Base-by-base conservation (phyloP, 192 early-diverging fungal genomes). In the Podila minutissima region DNA sequence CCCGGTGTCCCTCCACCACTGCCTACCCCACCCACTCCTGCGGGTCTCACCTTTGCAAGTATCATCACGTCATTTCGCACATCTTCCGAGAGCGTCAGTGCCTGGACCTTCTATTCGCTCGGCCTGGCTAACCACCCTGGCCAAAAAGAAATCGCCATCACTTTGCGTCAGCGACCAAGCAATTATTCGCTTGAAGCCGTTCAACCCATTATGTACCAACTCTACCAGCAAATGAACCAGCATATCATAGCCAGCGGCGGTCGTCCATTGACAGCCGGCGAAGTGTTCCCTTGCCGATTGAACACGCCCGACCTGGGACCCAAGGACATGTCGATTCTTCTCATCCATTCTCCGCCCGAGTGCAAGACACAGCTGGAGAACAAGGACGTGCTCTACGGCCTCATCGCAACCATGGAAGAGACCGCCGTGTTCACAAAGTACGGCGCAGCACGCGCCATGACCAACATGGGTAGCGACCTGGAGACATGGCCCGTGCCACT, bases 401-500 rank as follows among this genome's bases (percentile, higher is more conserved):
- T 73, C 5, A 69, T 81, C 12, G 77, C 77, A 12, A 81, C 77
- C 8, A 19, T 69, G 58, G 77, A 81, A 1, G 77, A 81, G 62
- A 73, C 66, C 66, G 62, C 70, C 1, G 77, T 81, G 8, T 81
- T 81, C 35, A 41, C 66, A 13, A 81, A 81, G 33, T 73, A 81
- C 51, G 77, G 77, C 15, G 77, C 77, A 7, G 77, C 77, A 4
- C 68, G 77, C 13, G 62, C 65, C 2, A 48, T 81, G 62, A 73
- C 77, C 46, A 81, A 81, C 62, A 81, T 81, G 77, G 77, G 77
- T 26, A 72, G 66, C 35, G 77, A 81, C 51, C 50, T 81, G 17
- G 77, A 81, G 58, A 81, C 71, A 0, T 81, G 77, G 77, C 77
- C 77, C 5, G 59, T 81, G 13, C 77, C 77, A 0, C 67, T 81